Evolutionary conservation across 1,284 basidiomycete genomes (phyloP), one percentile per base, ranked within the genome.

Genomic region (Cryptococcus neoformans): DNA sequence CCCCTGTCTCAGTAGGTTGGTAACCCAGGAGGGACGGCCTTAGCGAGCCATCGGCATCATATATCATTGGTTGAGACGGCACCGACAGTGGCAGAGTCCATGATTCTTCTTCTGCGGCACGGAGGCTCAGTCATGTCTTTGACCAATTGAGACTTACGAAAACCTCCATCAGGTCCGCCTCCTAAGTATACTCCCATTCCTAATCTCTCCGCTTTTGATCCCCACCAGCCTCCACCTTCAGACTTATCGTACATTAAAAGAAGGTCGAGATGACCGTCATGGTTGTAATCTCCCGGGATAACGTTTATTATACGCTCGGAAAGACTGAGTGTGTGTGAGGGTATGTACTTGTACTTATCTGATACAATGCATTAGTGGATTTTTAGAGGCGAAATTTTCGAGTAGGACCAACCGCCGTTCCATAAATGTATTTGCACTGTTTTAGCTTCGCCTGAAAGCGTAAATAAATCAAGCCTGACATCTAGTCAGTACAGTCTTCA

Each of bases 241-340:
- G 66, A 69, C 11, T 51, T 81, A 63, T 84, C 80, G 51, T 85
- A 83, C 89, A 97, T 93, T 53, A 97, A 83, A 6, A 98, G 83
- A 4, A 97, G 72, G 76, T 98, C 95, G 6, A 97, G 82, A 67
- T 85, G 86, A 9, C 95, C 95, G 60, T 94, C 88, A 70, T 92
- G 89, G 36, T 93, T 90, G 72, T 89, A 94, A 77, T 99, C 95
- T 17, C 89, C 90, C 0, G 94, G 92, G 1, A 98, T 83, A 44
- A 94, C 86, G 70, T 96, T 97, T 61, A 67, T 59, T 35, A 78
- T 69, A 1, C 59, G 56, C 8, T 63, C 59, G 0, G 65, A 53
- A 9, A 70, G 57, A 0, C 62, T 62, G 21, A 77, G 35, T 12
- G 71, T 64, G 39, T 54, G 68, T 47, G 55, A 76, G 57, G 55